phyloP scores from a whole-genome alignment of 1,139 yeast genomes.

The Blastobotrys persicus region DNA sequence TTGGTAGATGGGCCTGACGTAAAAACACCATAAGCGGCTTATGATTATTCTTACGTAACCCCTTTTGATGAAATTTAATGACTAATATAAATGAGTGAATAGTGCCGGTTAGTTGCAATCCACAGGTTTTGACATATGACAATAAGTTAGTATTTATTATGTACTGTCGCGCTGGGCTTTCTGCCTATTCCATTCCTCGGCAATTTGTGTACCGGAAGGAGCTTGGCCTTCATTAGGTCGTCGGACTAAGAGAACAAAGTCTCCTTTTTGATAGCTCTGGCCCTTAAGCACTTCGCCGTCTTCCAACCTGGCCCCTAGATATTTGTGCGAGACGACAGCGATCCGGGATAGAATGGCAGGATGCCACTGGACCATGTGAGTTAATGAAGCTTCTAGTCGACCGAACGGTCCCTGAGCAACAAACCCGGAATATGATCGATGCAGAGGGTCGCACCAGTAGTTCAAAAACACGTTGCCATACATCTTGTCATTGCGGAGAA shows the following conservation, averaged over 20 bases:
- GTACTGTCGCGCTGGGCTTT: conserved; percentile 2
- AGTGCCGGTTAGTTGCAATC: too few relatives aligned
- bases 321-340: conserved; percentile 54
- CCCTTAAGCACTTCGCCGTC: conserved; percentile 29
- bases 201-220: conserved; percentile 20
- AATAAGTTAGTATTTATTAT: not conserved
- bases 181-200: conserved; percentile 20
- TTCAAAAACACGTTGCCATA: conserved; percentile 66
- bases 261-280: conserved; percentile 25
- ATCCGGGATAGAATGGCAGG: conserved; percentile 72
- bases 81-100: not conserved
- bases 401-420: conserved; percentile 53
- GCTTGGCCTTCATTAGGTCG: conserved; percentile 22
- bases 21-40: too few relatives aligned
- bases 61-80: too few relatives aligned
- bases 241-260: conserved; percentile 29
- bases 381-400: conserved; percentile 47
- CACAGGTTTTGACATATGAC: not conserved
- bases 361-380: conserved; percentile 88
- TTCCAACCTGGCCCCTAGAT: conserved; percentile 26
- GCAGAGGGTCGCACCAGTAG: conserved; percentile 66
- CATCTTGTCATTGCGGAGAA: conserved; percentile 57
- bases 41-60: too few relatives aligned
- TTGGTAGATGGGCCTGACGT: conserved; percentile 87
- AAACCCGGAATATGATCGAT: conserved; percentile 63